Evolutionary conservation across 139 green algal genomes (phyloP), one percentile per base, ranked within the genome.

Genomic region (Zygnema circumcarinatum): DNA sequence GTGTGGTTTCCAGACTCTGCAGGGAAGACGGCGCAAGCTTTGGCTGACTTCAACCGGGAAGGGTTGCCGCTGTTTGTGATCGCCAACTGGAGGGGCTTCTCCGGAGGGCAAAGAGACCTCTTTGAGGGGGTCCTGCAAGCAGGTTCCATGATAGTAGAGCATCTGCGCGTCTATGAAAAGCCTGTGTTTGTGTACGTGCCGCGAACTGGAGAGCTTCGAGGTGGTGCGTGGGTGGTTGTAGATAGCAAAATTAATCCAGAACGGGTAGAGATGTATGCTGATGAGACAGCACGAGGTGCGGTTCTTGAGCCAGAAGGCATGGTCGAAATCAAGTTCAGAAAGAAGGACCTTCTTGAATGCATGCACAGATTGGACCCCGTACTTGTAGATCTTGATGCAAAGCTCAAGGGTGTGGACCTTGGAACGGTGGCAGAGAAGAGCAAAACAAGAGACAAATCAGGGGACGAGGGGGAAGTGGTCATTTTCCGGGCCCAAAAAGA

Each of bases 61-160:
- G 93, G 94, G 7, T 94, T 99, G 89, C 97, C 97, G 21, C 93
- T 99, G 40, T 95, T 99, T 86, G 94, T 99, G 40, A 93, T 99
- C 73, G 97, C 97, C 84, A 99, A 99, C 93, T 99, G 97, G 97
- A 87, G 97, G 11, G 97, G 97, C 79, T 99, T 99, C 94, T 96
- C 93, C 16, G 97, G 97, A 32, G 97, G 97, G 16, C 96, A 98
- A 92, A 84, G 96, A 21, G 97, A 99, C 92, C 94, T 99, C 32
- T 99, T 98, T 88, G 97, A 98, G 67, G 97, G 97, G 2, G 95
- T 99, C 53, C 93, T 99, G 90, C 87, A 91, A 38, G 94, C 94
- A 2, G 97, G 97, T 20, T 96, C 95, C n/a, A 88, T 96, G 16
- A 99, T 99, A 38, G 97, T 99, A 67, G 97, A 99, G 83, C 74